Conservation (phyloP, 2,329 filamentous ascomycete species). For the Achaetomium macrosporum region DNA sequence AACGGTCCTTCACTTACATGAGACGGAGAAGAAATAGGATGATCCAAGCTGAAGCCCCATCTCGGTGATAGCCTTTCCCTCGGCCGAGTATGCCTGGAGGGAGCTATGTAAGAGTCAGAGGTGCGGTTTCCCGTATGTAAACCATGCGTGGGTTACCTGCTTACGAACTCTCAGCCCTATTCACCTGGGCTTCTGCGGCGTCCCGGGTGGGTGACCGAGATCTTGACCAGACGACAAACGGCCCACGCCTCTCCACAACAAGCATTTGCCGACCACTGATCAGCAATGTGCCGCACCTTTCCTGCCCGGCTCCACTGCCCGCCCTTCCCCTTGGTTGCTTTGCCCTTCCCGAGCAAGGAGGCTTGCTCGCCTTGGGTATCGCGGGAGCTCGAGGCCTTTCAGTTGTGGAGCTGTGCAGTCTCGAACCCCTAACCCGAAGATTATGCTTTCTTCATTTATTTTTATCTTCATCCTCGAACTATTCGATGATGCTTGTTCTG, state of each 20-base stretch:
- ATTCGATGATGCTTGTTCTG: neutral
- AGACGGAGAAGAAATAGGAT: too few species aligned
- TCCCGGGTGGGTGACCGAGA: conserved; percentile 10
- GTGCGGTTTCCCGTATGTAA: neutral
- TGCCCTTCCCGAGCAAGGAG: conserved; percentile 9
- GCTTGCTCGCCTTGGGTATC: neutral
- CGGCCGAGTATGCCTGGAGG: too few species aligned
- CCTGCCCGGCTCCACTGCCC: neutral
- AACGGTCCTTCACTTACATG: too few species aligned
- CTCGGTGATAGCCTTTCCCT: too few species aligned
- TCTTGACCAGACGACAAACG: neutral
- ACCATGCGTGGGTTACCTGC: neutral
- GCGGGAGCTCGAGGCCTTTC: neutral
- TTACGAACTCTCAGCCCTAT: conserved; percentile 8
- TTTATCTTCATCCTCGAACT: conserved; percentile 1
- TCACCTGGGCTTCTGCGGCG: neutral
- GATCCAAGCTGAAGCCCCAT: too few species aligned
- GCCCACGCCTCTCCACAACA: conserved; percentile 8
- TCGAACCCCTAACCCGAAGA: neutral
- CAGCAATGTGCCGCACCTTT: conserved; percentile 8
- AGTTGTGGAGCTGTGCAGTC: conserved; percentile 1
- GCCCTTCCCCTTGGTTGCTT: conserved; percentile 7
- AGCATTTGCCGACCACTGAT: conserved; percentile 1
- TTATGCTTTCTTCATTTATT: conserved; percentile 5
- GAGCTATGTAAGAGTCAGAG: too few species aligned